Evolutionary conservation across 331 rosid genomes (phyloP), one percentile per base, ranked within the genome.

Genomic region (Stylosanthes scabra): DNA sequence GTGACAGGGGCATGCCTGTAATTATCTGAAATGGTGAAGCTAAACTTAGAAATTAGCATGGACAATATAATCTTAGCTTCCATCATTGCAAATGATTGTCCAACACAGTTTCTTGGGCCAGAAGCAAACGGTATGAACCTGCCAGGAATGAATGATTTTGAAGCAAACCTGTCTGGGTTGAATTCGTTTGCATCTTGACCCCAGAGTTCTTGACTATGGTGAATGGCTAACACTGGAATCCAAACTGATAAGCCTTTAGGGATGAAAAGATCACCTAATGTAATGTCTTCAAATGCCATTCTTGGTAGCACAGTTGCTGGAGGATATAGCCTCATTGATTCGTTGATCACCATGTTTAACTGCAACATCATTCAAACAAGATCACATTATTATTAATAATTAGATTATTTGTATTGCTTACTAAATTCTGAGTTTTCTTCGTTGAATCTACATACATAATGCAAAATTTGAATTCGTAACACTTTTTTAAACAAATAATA

Each of bases 191-290:
- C 96, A 74, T 93, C 96, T 70, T 89, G 78, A 0, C 97, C 98
- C 97, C 98, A 93, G 25, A 93, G 3, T 40, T 88, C 90, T 76
- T 86, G 75, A 46, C 91, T 91, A 31, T 93, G 98, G 54, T 93
- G 97, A 79, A 93, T 91, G 10, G 98, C 98, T 9, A 93, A 72
- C 16, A 93, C 93, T 5, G 98, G 98, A 11, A 93, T 91, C 98
- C 98, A 93, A 74, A 93, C 75, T 27, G 98, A 89, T 13, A 93
- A 70, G 1, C 98, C 98, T 58, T 91, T 93, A 0, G 98, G 98
- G 65, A 93, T 88, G 34, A 79, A 86, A 0, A 93, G 88, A 44
- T 89, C 96, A 10, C 98, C 97, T 1, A 93, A 59, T 37, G 75
- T 71, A 29, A 91, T 85, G 71, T 93, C 98, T 72, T 93, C 85